Conservation (phyloP, 495 filamentous ascomycete genomes). For the Aspergillus diversus region DNA sequence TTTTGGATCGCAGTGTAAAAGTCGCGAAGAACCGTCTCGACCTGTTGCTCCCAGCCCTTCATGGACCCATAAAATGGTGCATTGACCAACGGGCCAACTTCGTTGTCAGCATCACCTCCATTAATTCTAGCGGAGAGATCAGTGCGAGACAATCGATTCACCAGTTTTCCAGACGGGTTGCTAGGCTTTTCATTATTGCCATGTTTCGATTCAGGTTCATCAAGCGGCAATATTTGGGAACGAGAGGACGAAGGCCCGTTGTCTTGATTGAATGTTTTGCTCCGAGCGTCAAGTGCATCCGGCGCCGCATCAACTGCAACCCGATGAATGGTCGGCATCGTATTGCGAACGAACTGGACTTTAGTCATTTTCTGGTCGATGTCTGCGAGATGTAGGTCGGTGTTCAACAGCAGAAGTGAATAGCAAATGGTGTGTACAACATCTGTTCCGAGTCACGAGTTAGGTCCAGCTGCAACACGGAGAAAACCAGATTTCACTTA, state of each 20-base stretch:
- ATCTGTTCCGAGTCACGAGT: slow-evolving; percentile 53
- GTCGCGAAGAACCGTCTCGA: slow-evolving; percentile 88
- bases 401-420: slow-evolving; percentile 92
- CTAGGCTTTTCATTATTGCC: slow-evolving; percentile 27
- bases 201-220: slow-evolving; percentile 24
- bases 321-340: slow-evolving; percentile 83
- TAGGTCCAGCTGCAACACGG: neutral
- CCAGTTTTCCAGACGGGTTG: slow-evolving; percentile 26
- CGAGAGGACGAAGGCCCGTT: slow-evolving; percentile 24
- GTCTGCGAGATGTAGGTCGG: slow-evolving; percentile 92
- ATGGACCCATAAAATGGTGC: slow-evolving; percentile 75
- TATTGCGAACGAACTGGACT: slow-evolving; percentile 94
- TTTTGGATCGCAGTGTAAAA: slow-evolving; percentile 89
- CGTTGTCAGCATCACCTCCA: slow-evolving; percentile 32
- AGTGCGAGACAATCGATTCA: slow-evolving; percentile 31
- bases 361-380: slow-evolving; percentile 96
- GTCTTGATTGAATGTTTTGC: slow-evolving; percentile 25
- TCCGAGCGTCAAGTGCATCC: slow-evolving; percentile 61
- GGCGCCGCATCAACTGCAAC: slow-evolving; percentile 72
- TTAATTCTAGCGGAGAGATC: slow-evolving; percentile 35
- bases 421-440: slow-evolving; percentile 98
- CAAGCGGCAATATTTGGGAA: slow-evolving; percentile 31
- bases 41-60: slow-evolving; percentile 83
- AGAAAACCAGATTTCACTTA: slow-evolving; percentile 44
- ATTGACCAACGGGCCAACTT: slow-evolving; percentile 70